These are phyloP conservation scores for Botrytis squamosa DNA, from an alignment of 2,329 filamentous ascomycete genomes.

Conservation along the genomic window DNA sequence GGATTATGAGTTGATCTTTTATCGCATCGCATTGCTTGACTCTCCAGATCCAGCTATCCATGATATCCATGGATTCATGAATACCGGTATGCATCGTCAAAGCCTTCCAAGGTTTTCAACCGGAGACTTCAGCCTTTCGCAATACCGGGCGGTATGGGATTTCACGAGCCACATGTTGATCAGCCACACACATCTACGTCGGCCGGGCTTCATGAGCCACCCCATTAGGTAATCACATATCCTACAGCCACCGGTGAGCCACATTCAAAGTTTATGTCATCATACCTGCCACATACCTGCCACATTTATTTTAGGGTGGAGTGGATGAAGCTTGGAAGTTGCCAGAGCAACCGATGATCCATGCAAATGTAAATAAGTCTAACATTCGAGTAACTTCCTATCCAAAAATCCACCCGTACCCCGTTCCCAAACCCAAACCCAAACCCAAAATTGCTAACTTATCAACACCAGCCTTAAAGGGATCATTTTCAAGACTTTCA, in stretches of 20 bases:
- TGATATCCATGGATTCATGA: background rate
- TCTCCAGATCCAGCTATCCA: background rate
- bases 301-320: slow-evolving; percentile 8
- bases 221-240: no score
- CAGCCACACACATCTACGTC: background rate
- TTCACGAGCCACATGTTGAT: background rate
- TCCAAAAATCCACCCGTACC: background rate
- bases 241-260: background rate
- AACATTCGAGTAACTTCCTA: background rate
- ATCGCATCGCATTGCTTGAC: background rate
- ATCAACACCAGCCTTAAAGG: slow-evolving; percentile 5
- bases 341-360: slow-evolving; percentile 2
- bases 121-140: background rate
- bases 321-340: background rate
- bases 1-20: background rate
- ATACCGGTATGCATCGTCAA: background rate
- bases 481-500: background rate
- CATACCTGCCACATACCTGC: slow-evolving; percentile 11
- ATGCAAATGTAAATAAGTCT: slow-evolving; percentile 20
- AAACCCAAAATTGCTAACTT: background rate
- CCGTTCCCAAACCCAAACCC: background rate
- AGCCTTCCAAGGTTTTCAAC: background rate
- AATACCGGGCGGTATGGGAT: background rate
- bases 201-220: no score
- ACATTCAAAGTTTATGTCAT: background rate